These are phyloP conservation scores for Clonostachys solani DNA, from an alignment of 2,329 filamentous ascomycete species.

Conservation along the genomic window DNA sequence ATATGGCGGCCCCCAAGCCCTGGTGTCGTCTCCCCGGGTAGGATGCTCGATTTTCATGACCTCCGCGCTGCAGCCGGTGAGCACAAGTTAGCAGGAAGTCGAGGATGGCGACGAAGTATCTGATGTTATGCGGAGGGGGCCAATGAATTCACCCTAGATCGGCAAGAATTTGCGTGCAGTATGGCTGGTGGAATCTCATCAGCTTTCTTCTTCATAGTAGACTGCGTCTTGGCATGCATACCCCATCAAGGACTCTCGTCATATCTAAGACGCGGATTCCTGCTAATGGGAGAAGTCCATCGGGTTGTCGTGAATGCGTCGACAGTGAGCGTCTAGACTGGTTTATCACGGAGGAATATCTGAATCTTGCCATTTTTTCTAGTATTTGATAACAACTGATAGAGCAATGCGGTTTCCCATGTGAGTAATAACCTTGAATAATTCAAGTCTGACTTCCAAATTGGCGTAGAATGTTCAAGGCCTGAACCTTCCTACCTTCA, in stretches of 20 bases:
- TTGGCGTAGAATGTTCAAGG: too few species aligned
- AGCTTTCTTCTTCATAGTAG: not conserved
- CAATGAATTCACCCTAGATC: conserved; percentile 74
- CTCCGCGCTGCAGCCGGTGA: conserved; percentile 37
- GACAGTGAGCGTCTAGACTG: too few species aligned
- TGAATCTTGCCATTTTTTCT: too few species aligned
- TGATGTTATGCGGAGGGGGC: not conserved
- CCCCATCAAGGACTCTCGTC: conserved; percentile 92
- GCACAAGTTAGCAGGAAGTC: too few species aligned
- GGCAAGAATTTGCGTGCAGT: conserved; percentile 94
- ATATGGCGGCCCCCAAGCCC: conserved; percentile 95
- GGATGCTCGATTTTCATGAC: conserved; percentile 98
- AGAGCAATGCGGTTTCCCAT: too few species aligned
- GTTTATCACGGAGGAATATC: too few species aligned
- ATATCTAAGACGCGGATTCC: conserved; percentile 91
- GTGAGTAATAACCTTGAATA: too few species aligned
- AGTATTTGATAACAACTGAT: too few species aligned
- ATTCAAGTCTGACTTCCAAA: too few species aligned
- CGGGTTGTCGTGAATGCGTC: too few species aligned
- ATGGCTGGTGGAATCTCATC: conserved; percentile 57
- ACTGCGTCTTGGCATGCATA: conserved; percentile 40
- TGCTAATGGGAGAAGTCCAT: conserved; percentile 58
- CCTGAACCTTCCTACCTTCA: too few species aligned
- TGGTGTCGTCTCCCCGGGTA: conserved; percentile 83
- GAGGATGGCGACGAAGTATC: too few species aligned